phyloP scores from a whole-genome alignment of 2,329 filamentous ascomycete species.

The Claviceps arundinis region DNA sequence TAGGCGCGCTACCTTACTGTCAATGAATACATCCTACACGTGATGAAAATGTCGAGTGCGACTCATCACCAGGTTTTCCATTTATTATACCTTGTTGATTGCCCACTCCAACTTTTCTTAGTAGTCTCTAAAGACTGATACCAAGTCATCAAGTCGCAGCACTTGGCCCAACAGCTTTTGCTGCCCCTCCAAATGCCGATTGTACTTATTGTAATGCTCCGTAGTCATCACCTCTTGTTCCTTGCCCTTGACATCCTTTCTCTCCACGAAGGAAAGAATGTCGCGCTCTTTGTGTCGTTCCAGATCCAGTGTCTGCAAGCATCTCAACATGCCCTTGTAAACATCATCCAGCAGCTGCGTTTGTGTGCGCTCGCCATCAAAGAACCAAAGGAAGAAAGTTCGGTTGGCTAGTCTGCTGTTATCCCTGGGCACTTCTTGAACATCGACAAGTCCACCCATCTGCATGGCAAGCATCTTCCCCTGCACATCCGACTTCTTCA shows the following conservation, averaged over 20 bases:
- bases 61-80: not conserved
- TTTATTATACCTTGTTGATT: not conserved
- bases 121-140: constrained; percentile 71
- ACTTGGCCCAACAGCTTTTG: constrained; percentile 69
- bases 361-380: constrained; percentile 61
- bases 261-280: constrained; percentile 68
- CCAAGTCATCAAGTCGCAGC: constrained; percentile 68
- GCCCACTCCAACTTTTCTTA: not conserved
- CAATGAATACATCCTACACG: not conserved
- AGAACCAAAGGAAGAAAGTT: constrained; percentile 87
- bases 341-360: constrained; percentile 62
- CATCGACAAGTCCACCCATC: constrained; percentile 71
- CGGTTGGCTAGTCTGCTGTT: constrained; percentile 67
- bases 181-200: constrained; percentile 47
- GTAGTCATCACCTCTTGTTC: constrained; percentile 68
- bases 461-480: constrained; percentile 77
- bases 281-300: constrained; percentile 60
- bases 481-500: constrained; percentile 76
- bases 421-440: constrained; percentile 89
- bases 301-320: constrained; percentile 64
- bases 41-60: not conserved
- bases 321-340: constrained; percentile 82
- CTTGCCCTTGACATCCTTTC: constrained; percentile 73
- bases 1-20: not conserved
- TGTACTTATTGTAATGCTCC: constrained; percentile 55